Conservation (phyloP, 768 basidiomycete genomes). For the Psilocybe cyanescens region DNA sequence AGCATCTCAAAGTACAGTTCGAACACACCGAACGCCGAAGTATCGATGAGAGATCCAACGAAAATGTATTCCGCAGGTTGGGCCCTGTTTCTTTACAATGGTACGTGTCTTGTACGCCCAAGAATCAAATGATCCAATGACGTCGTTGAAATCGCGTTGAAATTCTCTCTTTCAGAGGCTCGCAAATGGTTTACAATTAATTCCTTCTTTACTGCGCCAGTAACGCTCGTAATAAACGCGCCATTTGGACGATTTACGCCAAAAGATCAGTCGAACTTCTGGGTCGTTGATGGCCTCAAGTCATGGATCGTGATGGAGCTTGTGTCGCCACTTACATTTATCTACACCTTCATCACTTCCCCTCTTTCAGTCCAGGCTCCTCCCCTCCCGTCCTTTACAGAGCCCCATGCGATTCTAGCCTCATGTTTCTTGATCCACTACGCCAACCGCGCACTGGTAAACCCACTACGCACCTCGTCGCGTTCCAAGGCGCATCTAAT, state of each 20-base stretch:
- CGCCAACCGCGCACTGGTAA: conserved; percentile 78
- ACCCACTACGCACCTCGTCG: conserved; percentile 79
- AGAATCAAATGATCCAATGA: not conserved
- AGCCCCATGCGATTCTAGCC: conserved; percentile 54
- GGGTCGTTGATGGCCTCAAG: conserved; percentile 60
- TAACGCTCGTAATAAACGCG: conserved; percentile 62
- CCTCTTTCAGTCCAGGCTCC: conserved; percentile 46
- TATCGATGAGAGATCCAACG: conserved; percentile 13
- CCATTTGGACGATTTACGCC: conserved; percentile 82
- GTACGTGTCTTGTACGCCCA: not conserved
- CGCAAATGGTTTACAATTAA: conserved; percentile 51
- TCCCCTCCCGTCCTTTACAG: conserved; percentile 32
- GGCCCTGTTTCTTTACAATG: conserved; percentile 16
- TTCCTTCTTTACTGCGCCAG: conserved; percentile 37
- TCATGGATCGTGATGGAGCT: conserved; percentile 86
- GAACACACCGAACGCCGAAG: too few relatives aligned
- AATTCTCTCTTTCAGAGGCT: conserved; percentile 16
- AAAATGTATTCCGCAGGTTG: conserved; percentile 11
- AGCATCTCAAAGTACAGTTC: too few relatives aligned
- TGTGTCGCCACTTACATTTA: conserved; percentile 59
- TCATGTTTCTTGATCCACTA: conserved; percentile 77
- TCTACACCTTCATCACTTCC: conserved; percentile 49
- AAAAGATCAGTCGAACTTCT: conserved; percentile 40
- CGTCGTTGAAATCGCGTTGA: not conserved
- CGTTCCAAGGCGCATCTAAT: conserved; percentile 75